Evolutionary conservation across 2,329 filamentous ascomycete genomes (phyloP).

Genomic region (Colletotrichum sp.): DNA sequence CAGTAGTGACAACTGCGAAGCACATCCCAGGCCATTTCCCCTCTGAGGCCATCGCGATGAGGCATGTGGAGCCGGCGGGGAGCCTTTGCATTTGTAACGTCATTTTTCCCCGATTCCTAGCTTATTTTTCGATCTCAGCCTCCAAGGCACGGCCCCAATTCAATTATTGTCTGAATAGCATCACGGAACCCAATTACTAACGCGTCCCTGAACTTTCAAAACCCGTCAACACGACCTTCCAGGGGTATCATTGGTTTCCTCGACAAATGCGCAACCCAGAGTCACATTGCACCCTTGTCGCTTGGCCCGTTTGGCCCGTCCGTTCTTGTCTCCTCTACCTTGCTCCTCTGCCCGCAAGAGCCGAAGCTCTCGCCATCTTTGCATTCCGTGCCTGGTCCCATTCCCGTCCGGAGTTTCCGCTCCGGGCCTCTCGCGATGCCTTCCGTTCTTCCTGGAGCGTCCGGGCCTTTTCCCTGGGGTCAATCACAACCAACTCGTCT

Average conservation of each 20-base stretch:
- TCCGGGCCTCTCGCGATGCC: conserved; percentile 59
- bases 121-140: conserved; percentile 16
- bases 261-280: neutral
- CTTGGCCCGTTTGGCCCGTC: neutral
- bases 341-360: conserved; percentile 61
- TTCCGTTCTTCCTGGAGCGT: conserved; percentile 71
- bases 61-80: conserved; percentile 10
- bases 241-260: conserved; percentile 23
- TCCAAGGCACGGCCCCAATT: conserved; percentile 1
- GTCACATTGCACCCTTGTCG: conserved; percentile 13
- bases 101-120: conserved; percentile 16
- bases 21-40: neutral
- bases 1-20: neutral
- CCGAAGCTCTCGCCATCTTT: conserved; percentile 58
- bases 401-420: conserved; percentile 56
- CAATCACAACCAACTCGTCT: conserved; percentile 91
- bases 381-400: conserved; percentile 66
- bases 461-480: conserved; percentile 83
- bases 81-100: conserved; percentile 6
- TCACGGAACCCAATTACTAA: conserved; percentile 9
- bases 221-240: neutral
- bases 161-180: conserved; percentile 20
- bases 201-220: conserved; percentile 3
- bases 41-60: conserved; percentile 18
- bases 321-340: conserved; percentile 37